phyloP scores from a whole-genome alignment of 495 filamentous ascomycete species.

The Penicillium arizonense region DNA sequence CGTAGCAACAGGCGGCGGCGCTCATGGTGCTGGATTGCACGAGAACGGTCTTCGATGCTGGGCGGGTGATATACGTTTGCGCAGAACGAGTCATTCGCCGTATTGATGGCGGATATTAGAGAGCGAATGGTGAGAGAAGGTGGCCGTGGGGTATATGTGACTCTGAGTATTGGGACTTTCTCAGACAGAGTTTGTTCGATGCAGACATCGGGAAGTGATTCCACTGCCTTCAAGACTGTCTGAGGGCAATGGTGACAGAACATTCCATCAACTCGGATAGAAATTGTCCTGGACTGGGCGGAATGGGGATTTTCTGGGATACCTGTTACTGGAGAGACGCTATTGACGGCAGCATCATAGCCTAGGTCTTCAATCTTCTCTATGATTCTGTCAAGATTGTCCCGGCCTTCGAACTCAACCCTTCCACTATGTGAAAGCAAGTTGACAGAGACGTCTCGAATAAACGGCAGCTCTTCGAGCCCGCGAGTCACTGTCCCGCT shows the following conservation, averaged over 20 bases:
- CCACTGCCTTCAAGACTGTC: conserved; percentile 54
- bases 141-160: conserved; percentile 67
- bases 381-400: conserved; percentile 57
- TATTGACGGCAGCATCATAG: conserved; percentile 65
- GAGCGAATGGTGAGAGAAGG: conserved; percentile 74
- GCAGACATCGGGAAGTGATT: conserved; percentile 47
- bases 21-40: conserved; percentile 64
- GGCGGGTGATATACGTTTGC: conserved; percentile 75
- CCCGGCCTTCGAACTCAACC: conserved; percentile 56
- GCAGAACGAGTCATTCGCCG: conserved; percentile 61
- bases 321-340: conserved; percentile 18
- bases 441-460: conserved; percentile 64
- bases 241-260: conserved; percentile 82
- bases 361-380: conserved; percentile 78
- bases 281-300: conserved; percentile 52
- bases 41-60: conserved; percentile 81
- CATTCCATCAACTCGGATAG: conserved; percentile 76
- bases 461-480: conserved; percentile 60
- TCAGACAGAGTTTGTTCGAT: conserved; percentile 51
- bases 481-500: conserved; percentile 61
- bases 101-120: conserved; percentile 66
- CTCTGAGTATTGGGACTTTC: conserved; percentile 62
- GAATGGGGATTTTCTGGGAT: conserved; percentile 6
- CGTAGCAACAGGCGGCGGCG: conserved; percentile 60
- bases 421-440: conserved; percentile 71